phyloP scores from a whole-genome alignment of 257 asterid genomes.

The Buddleja alternifolia region DNA sequence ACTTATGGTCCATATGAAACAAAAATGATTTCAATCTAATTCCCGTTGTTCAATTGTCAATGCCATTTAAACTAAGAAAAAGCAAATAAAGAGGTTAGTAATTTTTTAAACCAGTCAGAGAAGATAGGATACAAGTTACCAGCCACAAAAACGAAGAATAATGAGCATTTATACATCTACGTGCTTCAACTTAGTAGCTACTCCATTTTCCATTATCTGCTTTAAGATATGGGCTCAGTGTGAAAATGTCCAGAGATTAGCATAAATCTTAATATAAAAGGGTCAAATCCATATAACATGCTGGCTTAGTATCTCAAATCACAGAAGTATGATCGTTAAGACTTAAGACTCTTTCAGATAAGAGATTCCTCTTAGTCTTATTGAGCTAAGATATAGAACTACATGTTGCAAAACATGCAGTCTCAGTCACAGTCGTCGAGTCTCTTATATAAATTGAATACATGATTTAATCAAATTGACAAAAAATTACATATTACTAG shows the following conservation, averaged over 20 bases:
- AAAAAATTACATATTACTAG: no score
- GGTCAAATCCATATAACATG: neutral
- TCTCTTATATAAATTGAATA: neutral
- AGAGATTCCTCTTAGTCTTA: neutral
- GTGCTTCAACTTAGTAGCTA: neutral
- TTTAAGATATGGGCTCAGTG: neutral
- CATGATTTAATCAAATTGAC: no score
- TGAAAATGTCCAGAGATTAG: neutral
- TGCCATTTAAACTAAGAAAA: neutral
- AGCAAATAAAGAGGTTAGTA: neutral
- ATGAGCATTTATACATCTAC: neutral
- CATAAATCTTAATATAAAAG: neutral
- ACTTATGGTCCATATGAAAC: neutral
- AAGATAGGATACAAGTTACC: neutral
- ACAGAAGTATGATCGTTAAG: neutral
- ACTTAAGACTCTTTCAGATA: constrained; percentile 9
- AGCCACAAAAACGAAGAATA: neutral
- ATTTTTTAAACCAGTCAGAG: neutral
- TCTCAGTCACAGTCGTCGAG: neutral
- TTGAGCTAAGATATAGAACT: neutral
- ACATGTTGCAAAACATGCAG: neutral
- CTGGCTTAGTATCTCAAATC: neutral
- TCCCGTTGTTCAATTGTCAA: constrained; percentile 1
- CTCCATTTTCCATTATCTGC: constrained; percentile 10
- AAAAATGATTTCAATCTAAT: neutral